A percentile compares a stretch with the other conserved stretches of the same genome.
These are phyloP conservation scores for Craterostigma plantagineum DNA, from an alignment of 257 asterid species.

Conservation along the genomic window DNA sequence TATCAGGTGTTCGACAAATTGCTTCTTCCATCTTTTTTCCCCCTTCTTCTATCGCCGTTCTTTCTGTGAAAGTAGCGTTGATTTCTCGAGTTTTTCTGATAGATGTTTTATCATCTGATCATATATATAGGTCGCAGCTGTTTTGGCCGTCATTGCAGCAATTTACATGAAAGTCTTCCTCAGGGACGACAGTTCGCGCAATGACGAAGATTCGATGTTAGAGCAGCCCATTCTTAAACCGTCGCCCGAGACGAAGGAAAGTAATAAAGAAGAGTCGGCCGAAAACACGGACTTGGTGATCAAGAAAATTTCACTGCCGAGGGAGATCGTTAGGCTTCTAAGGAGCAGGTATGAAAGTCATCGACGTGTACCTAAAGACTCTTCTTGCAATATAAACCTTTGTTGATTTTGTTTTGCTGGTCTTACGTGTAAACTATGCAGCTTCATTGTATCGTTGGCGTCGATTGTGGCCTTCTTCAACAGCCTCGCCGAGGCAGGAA, in stretches of 20 bases:
- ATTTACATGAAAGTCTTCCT: conserved; percentile 39
- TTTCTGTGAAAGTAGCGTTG: too few relatives aligned
- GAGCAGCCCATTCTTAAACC: conserved; percentile 14
- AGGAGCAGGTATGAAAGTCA: conserved; percentile 22
- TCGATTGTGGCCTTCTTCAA: conserved; percentile 39
- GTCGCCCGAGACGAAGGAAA: conserved; percentile 2
- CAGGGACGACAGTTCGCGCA: conserved; percentile 11
- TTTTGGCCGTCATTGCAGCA: conserved; percentile 20
- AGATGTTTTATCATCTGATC: not conserved
- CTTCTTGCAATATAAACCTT: too few relatives aligned
- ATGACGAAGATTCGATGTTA: conserved; percentile 4
- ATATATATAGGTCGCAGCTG: conserved; percentile 34
- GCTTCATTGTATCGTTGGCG: conserved; percentile 28
- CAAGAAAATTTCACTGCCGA: conserved; percentile 17
- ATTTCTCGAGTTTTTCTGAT: too few relatives aligned
- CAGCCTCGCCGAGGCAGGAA: conserved; percentile 52
- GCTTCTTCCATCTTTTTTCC: too few relatives aligned
- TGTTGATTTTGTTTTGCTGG: too few relatives aligned
- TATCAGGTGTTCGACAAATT: conserved; percentile 20
- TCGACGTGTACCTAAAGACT: not conserved
- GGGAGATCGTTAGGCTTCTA: conserved; percentile 26
- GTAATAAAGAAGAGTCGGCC: not conserved
- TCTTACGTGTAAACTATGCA: conserved; percentile 14
- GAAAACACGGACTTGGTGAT: conserved; percentile 3
- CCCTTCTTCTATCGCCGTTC: too few relatives aligned